Conservation (phyloP, 1,284 basidiomycete genomes). For the Leccinum fallax region DNA sequence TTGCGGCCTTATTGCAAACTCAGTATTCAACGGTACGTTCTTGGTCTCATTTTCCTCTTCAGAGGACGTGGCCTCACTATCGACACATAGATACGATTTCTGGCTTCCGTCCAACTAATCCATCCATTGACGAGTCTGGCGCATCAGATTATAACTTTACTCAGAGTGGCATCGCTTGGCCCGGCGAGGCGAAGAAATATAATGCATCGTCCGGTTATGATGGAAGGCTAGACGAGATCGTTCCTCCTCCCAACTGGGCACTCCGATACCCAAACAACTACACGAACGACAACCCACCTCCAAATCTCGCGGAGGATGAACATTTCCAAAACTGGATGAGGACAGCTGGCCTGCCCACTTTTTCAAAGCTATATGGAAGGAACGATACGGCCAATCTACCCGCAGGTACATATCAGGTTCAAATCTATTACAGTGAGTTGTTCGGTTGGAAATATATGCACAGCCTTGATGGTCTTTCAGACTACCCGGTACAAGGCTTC, state of each 20-base stretch:
- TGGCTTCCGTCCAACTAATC: conserved; percentile 62
- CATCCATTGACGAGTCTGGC: conserved; percentile 54
- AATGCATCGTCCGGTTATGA: conserved; percentile 51
- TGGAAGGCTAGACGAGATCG: conserved; percentile 63
- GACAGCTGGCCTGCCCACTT: conserved; percentile 94
- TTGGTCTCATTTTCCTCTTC: not conserved
- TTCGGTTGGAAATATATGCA: not conserved
- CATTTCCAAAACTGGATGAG: conserved; percentile 99
- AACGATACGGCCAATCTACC: conserved; percentile 81
- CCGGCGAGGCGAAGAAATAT: conserved; percentile 93
- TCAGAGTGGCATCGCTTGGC: conserved; percentile 88
- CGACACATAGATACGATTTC: conserved; percentile 72
- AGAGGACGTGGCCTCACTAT: not conserved
- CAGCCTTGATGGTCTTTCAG: conserved; percentile 44
- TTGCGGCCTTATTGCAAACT: conserved; percentile 97
- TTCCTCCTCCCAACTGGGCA: conserved; percentile 94
- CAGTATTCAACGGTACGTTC: conserved; percentile 88
- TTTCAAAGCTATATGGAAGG: conserved; percentile 92
- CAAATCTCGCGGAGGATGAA: conserved; percentile 80
- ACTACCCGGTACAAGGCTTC: conserved; percentile 92
- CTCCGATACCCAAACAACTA: conserved; percentile 77
- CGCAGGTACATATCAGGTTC: conserved; percentile 78
- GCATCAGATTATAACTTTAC: conserved; percentile 76
- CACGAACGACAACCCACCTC: conserved; percentile 65
- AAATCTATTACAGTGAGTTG: conserved; percentile 80